Percentiles rank a stretch among this genome's conserved stretches.
Conservation (phyloP, 345 rosid genomes). For the Syzygium grande region DNA sequence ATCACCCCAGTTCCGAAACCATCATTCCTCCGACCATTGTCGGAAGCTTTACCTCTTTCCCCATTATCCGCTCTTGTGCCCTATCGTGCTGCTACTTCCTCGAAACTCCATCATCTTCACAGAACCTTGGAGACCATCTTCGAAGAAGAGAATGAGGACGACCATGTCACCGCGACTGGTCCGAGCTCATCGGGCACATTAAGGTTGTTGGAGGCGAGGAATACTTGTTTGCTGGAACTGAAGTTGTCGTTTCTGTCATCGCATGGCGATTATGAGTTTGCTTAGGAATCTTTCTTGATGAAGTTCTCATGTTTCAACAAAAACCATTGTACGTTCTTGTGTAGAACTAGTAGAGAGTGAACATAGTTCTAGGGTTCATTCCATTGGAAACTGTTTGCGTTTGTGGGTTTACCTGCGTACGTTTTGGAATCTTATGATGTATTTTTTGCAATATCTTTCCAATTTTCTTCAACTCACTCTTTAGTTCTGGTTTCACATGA, state of each 20-base stretch:
- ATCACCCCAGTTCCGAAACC: neutral
- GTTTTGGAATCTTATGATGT: neutral
- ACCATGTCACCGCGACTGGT: neutral
- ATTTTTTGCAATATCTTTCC: neutral
- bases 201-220: neutral
- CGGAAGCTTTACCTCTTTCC: neutral
- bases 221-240: neutral
- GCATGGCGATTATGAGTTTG: neutral
- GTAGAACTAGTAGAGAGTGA: neutral
- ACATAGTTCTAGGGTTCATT: neutral
- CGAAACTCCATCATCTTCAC: neutral
- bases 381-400: neutral
- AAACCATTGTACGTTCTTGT: neutral
- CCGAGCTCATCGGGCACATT: neutral
- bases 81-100: neutral
- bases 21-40: neutral
- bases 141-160: neutral
- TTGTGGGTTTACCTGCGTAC: neutral
- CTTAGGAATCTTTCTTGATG: neutral
- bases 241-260: neutral
- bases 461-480: neutral
- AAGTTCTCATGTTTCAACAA: neutral
- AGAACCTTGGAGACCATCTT: neutral
- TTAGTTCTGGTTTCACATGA: neutral
- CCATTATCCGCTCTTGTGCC: neutral